phyloP scores from a whole-genome alignment of 768 basidiomycete genomes.

The Calocybe cyanea region DNA sequence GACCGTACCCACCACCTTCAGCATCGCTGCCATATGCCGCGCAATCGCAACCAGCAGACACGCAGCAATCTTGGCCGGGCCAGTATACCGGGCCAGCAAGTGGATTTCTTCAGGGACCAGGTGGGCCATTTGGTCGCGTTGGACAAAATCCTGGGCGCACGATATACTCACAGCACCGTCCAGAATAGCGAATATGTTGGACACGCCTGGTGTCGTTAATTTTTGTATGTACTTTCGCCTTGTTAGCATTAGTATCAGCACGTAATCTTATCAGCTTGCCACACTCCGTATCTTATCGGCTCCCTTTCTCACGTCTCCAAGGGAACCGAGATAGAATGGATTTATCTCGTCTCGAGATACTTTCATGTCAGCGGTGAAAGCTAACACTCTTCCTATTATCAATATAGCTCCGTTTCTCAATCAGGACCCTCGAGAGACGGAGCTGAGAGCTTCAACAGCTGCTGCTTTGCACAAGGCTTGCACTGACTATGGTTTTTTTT shows the following conservation, averaged over 20 bases:
- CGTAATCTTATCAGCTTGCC: conserved; percentile 17
- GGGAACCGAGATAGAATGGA: background rate
- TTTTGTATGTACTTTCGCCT: background rate
- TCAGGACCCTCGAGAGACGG: conserved; percentile 24
- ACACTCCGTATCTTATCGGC: conserved; percentile 15
- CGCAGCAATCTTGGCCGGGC: conserved; percentile 25
- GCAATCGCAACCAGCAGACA: conserved; percentile 11
- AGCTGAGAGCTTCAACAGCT: conserved; percentile 42
- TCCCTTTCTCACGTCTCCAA: too few species aligned
- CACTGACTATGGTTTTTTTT: conserved; percentile 84
- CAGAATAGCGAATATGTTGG: conserved; percentile 10
- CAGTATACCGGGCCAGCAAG: conserved; percentile 48
- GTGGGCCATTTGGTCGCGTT: conserved; percentile 35
- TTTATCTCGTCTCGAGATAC: background rate
- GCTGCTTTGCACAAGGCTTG: conserved; percentile 71
- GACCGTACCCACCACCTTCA: conserved; percentile 14
- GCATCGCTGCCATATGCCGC: conserved; percentile 15
- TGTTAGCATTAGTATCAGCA: conserved; percentile 7
- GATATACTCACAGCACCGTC: conserved; percentile 49
- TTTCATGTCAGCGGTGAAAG: conserved; percentile 10
- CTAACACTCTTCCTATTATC: conserved; percentile 60
- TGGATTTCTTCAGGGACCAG: conserved; percentile 43
- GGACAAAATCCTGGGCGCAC: conserved; percentile 55
- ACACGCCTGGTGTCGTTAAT: background rate
- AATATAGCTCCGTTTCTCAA: conserved; percentile 63